phyloP scores from a whole-genome alignment of 176 grass and related monocot species.

The Canna indica region DNA sequence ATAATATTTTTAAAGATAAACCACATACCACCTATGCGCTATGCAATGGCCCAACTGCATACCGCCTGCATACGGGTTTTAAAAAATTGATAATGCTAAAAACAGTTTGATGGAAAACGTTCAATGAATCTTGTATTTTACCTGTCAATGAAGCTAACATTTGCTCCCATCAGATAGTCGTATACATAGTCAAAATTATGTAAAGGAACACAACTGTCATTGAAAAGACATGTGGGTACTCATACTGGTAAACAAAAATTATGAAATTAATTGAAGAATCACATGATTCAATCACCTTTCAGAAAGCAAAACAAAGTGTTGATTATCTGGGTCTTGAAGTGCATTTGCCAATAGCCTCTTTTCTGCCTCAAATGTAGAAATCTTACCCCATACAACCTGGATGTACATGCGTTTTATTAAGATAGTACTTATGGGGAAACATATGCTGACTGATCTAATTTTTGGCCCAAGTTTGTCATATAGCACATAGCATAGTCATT shows the following conservation, averaged over 20 bases:
- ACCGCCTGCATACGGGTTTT: too few species aligned
- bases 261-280: slow-evolving; percentile 23
- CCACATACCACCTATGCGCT: too few species aligned
- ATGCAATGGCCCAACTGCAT: too few species aligned
- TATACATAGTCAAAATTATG: slow-evolving; percentile 89
- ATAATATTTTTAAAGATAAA: too few species aligned
- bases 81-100: too few species aligned
- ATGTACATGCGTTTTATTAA: too few species aligned
- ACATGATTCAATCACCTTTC: slow-evolving; percentile 52
- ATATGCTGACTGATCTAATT: too few species aligned
- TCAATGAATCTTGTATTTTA: slow-evolving; percentile 26
- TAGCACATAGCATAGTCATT: neutral
- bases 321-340: slow-evolving; percentile 70
- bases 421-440: too few species aligned
- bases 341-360: slow-evolving; percentile 89
- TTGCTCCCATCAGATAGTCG: slow-evolving; percentile 87
- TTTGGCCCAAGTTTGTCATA: neutral
- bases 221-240: slow-evolving; percentile 26
- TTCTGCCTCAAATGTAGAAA: slow-evolving; percentile 97
- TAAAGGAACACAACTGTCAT: slow-evolving; percentile 76
- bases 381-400: slow-evolving; percentile 88
- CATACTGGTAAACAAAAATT: slow-evolving; percentile 21
- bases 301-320: slow-evolving; percentile 90
- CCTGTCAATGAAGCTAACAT: slow-evolving; percentile 84
- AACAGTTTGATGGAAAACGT: neutral